A percentile compares a stretch with the other conserved stretches of the same genome.
phyloP scores from a whole-genome alignment of 768 basidiomycete species.

The Crassisporium funariophilum region DNA sequence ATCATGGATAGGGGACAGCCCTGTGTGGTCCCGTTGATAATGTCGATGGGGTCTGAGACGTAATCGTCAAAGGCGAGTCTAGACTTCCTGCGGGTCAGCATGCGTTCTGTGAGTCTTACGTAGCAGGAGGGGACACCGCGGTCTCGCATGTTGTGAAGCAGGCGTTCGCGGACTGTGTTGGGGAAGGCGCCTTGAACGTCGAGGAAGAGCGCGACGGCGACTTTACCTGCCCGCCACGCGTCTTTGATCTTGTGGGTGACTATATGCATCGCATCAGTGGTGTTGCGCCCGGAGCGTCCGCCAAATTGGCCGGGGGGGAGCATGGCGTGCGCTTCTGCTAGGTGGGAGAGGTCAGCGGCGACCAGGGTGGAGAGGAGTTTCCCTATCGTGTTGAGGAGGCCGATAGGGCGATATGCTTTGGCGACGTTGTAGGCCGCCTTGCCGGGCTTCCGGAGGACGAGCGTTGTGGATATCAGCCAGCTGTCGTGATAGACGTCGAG shows the following conservation, averaged over 20 bases:
- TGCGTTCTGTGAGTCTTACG: conserved; percentile 12
- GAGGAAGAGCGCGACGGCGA: conserved; percentile 27
- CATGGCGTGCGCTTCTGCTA: conserved; percentile 18
- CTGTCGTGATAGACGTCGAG: conserved; percentile 27
- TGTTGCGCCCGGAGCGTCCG: conserved; percentile 28
- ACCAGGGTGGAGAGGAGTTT: conserved; percentile 7
- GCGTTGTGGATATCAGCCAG: conserved; percentile 28
- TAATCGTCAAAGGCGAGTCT: conserved; percentile 29
- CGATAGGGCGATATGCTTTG: conserved; percentile 22
- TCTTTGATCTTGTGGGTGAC: conserved; percentile 20
- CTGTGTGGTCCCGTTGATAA: conserved; percentile 26
- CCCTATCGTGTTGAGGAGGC: conserved; percentile 22
- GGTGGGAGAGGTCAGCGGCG: conserved; percentile 12
- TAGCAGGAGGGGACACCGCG: conserved; percentile 22
- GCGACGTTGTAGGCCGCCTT: conserved; percentile 29
- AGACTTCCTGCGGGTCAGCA: conserved; percentile 20
- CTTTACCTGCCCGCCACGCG: conserved; percentile 22
- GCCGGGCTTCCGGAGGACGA: conserved; percentile 39
- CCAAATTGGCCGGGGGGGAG: conserved; percentile 31
- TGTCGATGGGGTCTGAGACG: conserved; percentile 16
- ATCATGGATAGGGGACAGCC: conserved; percentile 27
- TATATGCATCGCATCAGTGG: conserved; percentile 30
- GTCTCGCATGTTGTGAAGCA: conserved; percentile 25
- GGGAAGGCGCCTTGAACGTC: conserved; percentile 33
- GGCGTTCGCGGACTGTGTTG: conserved; percentile 15